These are phyloP conservation scores for Diaporthe longicolla DNA, from an alignment of 2,329 filamentous ascomycete species.

Conservation along the genomic window DNA sequence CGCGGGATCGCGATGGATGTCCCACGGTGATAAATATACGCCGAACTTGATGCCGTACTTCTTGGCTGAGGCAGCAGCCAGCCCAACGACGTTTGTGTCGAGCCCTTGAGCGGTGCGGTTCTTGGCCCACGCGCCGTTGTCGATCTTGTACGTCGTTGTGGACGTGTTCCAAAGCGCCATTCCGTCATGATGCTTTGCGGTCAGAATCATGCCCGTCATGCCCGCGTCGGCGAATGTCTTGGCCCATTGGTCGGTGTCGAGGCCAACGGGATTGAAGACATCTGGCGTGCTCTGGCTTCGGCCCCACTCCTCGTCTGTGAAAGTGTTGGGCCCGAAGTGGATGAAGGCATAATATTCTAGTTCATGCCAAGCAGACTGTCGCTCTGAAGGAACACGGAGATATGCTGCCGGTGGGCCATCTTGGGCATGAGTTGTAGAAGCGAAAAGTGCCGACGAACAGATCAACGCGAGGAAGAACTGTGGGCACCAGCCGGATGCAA, in stretches of 20 bases:
- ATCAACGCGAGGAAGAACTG: neutral
- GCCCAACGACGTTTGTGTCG: conserved; percentile 50
- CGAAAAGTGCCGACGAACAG: neutral
- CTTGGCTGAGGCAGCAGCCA: conserved; percentile 51
- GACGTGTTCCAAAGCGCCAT: conserved; percentile 54
- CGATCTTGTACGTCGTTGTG: conserved; percentile 53
- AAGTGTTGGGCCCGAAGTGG: conserved; percentile 51
- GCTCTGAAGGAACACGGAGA: conserved; percentile 45
- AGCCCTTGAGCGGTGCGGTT: conserved; percentile 47
- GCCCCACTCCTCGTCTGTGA: conserved; percentile 51
- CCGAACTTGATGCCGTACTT: conserved; percentile 53
- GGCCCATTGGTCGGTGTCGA: conserved; percentile 52
- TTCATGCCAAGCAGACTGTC: conserved; percentile 49
- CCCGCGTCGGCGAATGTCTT: conserved; percentile 48
- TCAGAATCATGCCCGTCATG: conserved; percentile 54
- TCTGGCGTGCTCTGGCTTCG: conserved; percentile 48
- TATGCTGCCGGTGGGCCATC: conserved; percentile 44
- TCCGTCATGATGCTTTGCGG: conserved; percentile 55
- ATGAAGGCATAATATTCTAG: conserved; percentile 50
- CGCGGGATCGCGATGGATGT: conserved; percentile 54
- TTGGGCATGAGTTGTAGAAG: conserved; percentile 1
- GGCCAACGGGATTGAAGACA: conserved; percentile 46
- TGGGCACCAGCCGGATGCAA: neutral
- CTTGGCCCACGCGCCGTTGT: conserved; percentile 50
- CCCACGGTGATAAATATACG: conserved; percentile 54